Evolutionary conservation across 371 early-diverging fungal genomes (phyloP), one percentile per base, ranked within the genome.

Genomic region (Actinomucor elegans): DNA sequence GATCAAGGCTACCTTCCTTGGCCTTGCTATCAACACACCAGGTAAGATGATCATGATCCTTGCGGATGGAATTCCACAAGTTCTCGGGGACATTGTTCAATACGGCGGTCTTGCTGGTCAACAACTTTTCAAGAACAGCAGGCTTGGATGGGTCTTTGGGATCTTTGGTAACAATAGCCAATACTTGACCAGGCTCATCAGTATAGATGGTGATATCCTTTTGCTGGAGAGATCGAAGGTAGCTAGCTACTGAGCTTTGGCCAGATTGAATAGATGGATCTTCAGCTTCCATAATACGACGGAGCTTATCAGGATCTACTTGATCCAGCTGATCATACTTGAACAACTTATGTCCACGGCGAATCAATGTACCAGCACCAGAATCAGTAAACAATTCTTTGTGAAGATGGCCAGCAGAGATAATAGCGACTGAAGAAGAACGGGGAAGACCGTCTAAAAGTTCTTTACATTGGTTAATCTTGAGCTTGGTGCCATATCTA

Each of bases 331-430:
- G 64, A 43, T 80, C 74, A 59, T 86, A 81, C 57, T 85, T 83
- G 68, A 85, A 88, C 28, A 98, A 72, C 53, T 89, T 85, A 82
- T 94, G 87, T 15, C 97, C 98, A 42, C 97, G 91, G 50, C 96
- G 92, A 40, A 98, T 94, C 52, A 96, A 73, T 1, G 98, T 98
- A 27, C 97, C 97, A 14, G 98, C 93, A 27, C 98, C 97, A 33
- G 86, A 86, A 69, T 96, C 93, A 20, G 98, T 98, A 58, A 98
- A 98, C 35, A 98, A 78, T 69, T 97, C 98, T 79, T 96, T 95
- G 70, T 94, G 94, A 34, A 98, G 71, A 58, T 96, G 94, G 43
- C 94, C 92, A 48, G 96, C 94, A 38, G 95, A 94, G 59, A 94
- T 98, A 57, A 97, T 97, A 29, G 95, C 94, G 21, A 97, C 97